Percentiles rank a stretch among this genome's conserved stretches.
Evolutionary conservation across 805 yeast genomes (phyloP).

Genomic region (Ogataea haglerorum): DNA sequence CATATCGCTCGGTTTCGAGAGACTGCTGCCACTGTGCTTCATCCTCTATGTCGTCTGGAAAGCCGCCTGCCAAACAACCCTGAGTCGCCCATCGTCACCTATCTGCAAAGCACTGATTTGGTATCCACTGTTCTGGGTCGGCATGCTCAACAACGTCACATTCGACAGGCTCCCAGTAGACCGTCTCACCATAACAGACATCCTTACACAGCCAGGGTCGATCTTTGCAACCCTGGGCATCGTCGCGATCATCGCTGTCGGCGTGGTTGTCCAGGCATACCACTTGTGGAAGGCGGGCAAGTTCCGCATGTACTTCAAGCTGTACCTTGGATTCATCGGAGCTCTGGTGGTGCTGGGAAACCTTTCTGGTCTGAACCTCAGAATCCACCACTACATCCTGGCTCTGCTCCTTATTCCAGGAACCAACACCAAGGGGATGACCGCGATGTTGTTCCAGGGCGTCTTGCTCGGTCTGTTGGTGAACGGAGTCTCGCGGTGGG

Average conservation of each 20-base stretch:
- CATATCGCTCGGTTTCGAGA: constrained; percentile 65
- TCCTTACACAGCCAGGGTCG: constrained; percentile 76
- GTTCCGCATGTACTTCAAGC: constrained; percentile 52
- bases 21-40: constrained; percentile 73
- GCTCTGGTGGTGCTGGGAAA: constrained; percentile 43
- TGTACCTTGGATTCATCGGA: constrained; percentile 47
- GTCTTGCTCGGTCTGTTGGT: constrained; percentile 74
- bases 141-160: constrained; percentile 79
- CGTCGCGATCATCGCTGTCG: constrained; percentile 41
- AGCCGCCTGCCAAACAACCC: constrained; percentile 48
- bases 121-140: constrained; percentile 83
- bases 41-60: constrained; percentile 70
- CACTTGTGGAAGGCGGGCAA: constrained; percentile 76
- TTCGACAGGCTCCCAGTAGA: constrained; percentile 89
- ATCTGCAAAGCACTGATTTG: constrained; percentile 51
- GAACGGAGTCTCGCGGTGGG: constrained; percentile 92
- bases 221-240: constrained; percentile 57
- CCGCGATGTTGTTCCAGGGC: constrained; percentile 80
- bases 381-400: constrained; percentile 77
- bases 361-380: constrained; percentile 65
- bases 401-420: constrained; percentile 82
- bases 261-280: constrained; percentile 71
- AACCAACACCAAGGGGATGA: constrained; percentile 66
- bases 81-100: constrained; percentile 37
- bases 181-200: constrained; percentile 67